Evolutionary conservation across 352 stramenopile species (phyloP).

Genomic region (Phytophthora nicotianae): DNA sequence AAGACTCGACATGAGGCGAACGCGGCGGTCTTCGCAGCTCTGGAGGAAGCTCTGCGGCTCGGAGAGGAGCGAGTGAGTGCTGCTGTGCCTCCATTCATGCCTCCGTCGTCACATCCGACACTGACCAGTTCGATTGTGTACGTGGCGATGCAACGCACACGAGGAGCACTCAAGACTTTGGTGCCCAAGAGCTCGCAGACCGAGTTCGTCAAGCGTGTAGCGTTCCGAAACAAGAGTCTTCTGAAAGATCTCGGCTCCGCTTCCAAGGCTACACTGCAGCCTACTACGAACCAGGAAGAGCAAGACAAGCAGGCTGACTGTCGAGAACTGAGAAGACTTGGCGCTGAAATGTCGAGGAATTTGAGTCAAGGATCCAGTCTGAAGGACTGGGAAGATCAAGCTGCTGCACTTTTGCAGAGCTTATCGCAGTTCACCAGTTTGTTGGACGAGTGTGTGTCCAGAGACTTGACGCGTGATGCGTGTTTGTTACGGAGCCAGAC

Average conservation of each 20-base stretch:
- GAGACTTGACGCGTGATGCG: conserved; percentile 7
- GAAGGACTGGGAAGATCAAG: conserved; percentile 24
- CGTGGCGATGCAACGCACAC: conserved; percentile 44
- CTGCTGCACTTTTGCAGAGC: conserved; percentile 7
- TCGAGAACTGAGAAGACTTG: conserved; percentile 25
- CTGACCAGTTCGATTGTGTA: conserved; percentile 38
- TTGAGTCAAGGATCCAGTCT: conserved; percentile 8
- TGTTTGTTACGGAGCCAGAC: conserved; percentile 13
- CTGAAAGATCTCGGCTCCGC: conserved; percentile 38
- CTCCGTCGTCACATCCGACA: conserved; percentile 45
- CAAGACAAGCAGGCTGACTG: conserved; percentile 1
- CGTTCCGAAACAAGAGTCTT: conserved; percentile 44
- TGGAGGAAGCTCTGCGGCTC: conserved; percentile 37
- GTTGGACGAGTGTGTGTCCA: conserved; percentile 7
- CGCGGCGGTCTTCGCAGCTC: conserved; percentile 27
- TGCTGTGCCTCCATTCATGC: conserved; percentile 40
- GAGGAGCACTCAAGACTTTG: conserved; percentile 34
- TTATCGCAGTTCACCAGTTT: conserved; percentile 19
- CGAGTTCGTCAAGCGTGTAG: conserved; percentile 57
- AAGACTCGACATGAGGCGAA: conserved; percentile 35
- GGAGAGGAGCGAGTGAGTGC: conserved; percentile 39
- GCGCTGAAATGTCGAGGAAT: conserved; percentile 21
- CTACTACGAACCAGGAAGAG: conserved; percentile 4
- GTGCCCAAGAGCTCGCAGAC: conserved; percentile 52
- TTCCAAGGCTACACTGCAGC: conserved; percentile 2